Percentiles rank a stretch among this genome's conserved stretches.
Conservation (phyloP, 2,329 filamentous ascomycete genomes). For the Exophiala lecanii-corni region DNA sequence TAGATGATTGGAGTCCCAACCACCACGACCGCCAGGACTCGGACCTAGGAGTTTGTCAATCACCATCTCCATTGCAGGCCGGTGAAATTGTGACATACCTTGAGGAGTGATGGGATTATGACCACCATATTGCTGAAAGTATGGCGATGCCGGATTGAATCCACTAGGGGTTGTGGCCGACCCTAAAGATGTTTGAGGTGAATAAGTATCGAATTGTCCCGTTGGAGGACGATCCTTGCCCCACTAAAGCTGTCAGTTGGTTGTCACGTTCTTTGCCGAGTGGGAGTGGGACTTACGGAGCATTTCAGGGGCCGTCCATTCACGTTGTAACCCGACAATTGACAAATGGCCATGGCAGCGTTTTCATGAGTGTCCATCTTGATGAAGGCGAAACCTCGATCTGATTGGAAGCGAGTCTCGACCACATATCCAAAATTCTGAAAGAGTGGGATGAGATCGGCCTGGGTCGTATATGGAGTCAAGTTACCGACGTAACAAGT, state of each 20-base stretch:
- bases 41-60: no score
- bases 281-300: constrained; percentile 66
- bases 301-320: constrained; percentile 96
- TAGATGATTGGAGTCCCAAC: constrained; percentile 39
- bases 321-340: constrained; percentile 95
- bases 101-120: constrained; percentile 49
- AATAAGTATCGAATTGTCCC: constrained; percentile 75
- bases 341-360: constrained; percentile 96
- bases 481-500: constrained; percentile 97
- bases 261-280: constrained; percentile 31
- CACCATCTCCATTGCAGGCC: no score
- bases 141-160: constrained; percentile 71
- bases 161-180: constrained; percentile 62
- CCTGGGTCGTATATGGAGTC: constrained; percentile 94
- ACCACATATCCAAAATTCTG: constrained; percentile 98
- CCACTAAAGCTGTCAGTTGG: constrained; percentile 60
- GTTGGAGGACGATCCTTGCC: constrained; percentile 96
- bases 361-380: constrained; percentile 99
- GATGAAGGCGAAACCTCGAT: constrained; percentile 96
- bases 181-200: constrained; percentile 70
- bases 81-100: constrained; percentile 14
- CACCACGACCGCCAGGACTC: constrained; percentile 54
- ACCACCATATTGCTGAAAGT: constrained; percentile 93
- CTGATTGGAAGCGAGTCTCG: constrained; percentile 95
- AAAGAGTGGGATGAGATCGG: constrained; percentile 94